phyloP scores from a whole-genome alignment of 164 flowering plant species.

The Piper betle region DNA sequence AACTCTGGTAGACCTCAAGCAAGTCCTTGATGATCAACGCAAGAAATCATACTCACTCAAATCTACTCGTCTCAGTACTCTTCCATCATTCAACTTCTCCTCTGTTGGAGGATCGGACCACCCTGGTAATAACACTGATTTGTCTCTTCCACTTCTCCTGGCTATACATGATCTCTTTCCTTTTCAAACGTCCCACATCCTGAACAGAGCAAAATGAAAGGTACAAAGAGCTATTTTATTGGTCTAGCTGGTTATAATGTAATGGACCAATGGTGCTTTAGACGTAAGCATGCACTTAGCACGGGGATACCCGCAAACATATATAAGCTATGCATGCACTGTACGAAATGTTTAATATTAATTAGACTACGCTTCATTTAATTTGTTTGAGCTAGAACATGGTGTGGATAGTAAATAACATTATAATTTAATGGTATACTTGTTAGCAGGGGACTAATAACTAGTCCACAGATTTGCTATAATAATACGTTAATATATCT shows the following conservation, averaged over 20 bases:
- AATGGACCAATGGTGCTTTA: background rate
- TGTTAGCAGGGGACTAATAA: slow-evolving; percentile 25
- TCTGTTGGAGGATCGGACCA: slow-evolving; percentile 30
- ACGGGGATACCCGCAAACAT: background rate
- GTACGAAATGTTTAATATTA: background rate
- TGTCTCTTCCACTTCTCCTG: background rate
- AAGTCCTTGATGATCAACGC: slow-evolving; percentile 39
- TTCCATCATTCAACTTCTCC: slow-evolving; percentile 26
- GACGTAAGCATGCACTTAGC: background rate
- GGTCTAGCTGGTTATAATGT: background rate
- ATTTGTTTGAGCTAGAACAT: background rate
- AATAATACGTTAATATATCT: slow-evolving; percentile 6
- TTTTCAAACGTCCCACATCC: background rate
- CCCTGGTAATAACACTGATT: slow-evolving; percentile 23
- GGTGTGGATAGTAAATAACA: background rate
- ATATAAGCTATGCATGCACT: background rate
- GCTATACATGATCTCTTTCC: too few relatives aligned
- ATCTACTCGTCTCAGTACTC: slow-evolving; percentile 1
- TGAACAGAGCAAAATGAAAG: too few relatives aligned
- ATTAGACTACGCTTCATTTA: too few relatives aligned
- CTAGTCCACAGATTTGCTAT: too few relatives aligned
- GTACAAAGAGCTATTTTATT: background rate
- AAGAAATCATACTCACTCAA: slow-evolving; percentile 17
- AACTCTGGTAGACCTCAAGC: slow-evolving; percentile 53
- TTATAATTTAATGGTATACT: background rate